A percentile compares a stretch with the other conserved stretches of the same genome.
phyloP scores from a whole-genome alignment of 1,284 basidiomycete genomes.

The Tilletiopsis washingtonensis region DNA sequence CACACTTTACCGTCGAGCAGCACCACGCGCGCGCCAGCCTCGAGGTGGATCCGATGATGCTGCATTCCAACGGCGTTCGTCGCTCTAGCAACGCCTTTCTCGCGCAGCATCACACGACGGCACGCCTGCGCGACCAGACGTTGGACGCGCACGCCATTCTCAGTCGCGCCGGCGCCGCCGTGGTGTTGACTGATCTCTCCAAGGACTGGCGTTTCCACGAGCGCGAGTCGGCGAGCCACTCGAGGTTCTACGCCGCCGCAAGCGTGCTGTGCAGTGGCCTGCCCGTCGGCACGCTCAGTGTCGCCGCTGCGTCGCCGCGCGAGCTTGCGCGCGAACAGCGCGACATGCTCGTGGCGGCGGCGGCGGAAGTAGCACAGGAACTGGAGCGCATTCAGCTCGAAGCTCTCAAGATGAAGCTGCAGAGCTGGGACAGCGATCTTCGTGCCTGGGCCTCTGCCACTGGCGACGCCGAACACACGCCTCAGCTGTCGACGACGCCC shows the following conservation, averaged over 20 bases:
- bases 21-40: not conserved
- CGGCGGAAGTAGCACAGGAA: not conserved
- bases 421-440: no score
- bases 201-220: slow-evolving; percentile 3
- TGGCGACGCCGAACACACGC: no score
- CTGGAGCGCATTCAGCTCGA: not conserved
- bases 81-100: no score
- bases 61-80: no score
- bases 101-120: no score
- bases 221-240: not conserved
- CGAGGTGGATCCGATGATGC: not conserved
- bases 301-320: not conserved
- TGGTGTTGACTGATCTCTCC: not conserved
- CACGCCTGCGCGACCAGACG: not conserved
- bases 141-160: slow-evolving; percentile 10
- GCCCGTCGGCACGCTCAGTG: slow-evolving; percentile 5
- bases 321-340: not conserved
- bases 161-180: not conserved
- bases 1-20: not conserved
- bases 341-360: slow-evolving; percentile 1
- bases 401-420: not conserved
- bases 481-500: no score
- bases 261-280: not conserved
- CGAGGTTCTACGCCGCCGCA: slow-evolving; percentile 4
- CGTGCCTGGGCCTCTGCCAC: no score